These are phyloP conservation scores for Carpinus viminea DNA, from an alignment of 306 rosid species.

Conservation along the genomic window DNA sequence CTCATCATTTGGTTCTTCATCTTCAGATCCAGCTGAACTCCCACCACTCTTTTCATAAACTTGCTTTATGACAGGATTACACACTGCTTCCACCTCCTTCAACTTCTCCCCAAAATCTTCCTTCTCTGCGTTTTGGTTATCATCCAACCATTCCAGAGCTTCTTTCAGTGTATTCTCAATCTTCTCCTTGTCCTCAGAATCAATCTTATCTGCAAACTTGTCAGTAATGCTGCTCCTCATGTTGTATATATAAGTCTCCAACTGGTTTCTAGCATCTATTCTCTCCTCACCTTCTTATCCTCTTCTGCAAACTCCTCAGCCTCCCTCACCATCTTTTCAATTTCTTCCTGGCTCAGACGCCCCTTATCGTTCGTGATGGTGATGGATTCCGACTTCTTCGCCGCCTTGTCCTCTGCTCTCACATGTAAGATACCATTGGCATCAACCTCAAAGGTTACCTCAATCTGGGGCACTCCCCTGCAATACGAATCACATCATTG, in stretches of 20 bases:
- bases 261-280: conserved; percentile 49
- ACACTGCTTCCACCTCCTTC: conserved; percentile 51
- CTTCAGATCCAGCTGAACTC: conserved; percentile 26
- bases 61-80: conserved; percentile 43
- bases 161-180: conserved; percentile 42
- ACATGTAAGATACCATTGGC: conserved; percentile 54
- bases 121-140: conserved; percentile 44
- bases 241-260: conserved; percentile 51
- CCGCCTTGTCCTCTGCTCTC: conserved; percentile 60
- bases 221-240: conserved; percentile 46
- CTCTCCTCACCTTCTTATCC: conserved; percentile 47
- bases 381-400: conserved; percentile 46
- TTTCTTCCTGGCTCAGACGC: conserved; percentile 59
- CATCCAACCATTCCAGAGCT: conserved; percentile 54
- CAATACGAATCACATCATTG: not conserved
- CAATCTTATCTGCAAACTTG: conserved; percentile 47
- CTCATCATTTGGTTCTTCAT: conserved; percentile 45
- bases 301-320: conserved; percentile 64
- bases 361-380: conserved; percentile 64
- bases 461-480: conserved; percentile 67
- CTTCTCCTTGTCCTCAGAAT: conserved; percentile 50
- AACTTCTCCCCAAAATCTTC: conserved; percentile 47
- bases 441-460: conserved; percentile 63
- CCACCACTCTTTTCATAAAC: conserved; percentile 46
- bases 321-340: conserved; percentile 56